Conservation (phyloP, 768 basidiomycete species). For the Lentinula guzmanii region DNA sequence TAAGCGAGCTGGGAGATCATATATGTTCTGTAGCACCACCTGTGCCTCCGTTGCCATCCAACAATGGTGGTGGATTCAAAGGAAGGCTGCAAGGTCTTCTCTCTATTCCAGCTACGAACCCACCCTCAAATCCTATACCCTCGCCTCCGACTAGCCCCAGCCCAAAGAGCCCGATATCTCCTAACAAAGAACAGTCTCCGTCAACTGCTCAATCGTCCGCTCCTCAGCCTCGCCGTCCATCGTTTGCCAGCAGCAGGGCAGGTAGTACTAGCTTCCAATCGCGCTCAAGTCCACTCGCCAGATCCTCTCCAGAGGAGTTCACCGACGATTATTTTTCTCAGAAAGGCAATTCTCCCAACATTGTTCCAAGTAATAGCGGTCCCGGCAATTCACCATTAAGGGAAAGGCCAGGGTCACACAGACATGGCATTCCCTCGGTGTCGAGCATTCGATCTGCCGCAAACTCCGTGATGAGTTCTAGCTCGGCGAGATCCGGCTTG, state of each 20-base stretch:
- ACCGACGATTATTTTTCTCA: conserved; percentile 1
- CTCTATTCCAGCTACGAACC: background rate
- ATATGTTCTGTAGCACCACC: conserved; percentile 53
- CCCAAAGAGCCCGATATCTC: background rate
- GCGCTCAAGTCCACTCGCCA: conserved; percentile 31
- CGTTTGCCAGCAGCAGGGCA: conserved; percentile 22
- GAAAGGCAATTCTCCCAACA: conserved; percentile 8
- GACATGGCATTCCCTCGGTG: background rate
- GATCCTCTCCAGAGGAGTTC: conserved; percentile 10
- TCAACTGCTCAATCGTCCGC: conserved; percentile 11
- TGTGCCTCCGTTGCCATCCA: conserved; percentile 28
- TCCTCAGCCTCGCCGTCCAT: conserved; percentile 17
- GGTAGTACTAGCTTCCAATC: conserved; percentile 24
- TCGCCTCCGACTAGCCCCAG: background rate
- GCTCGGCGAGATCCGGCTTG: background rate
- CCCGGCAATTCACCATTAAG: conserved; percentile 9
- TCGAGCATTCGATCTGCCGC: background rate
- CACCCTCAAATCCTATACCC: background rate
- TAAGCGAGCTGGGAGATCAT: conserved; percentile 73
- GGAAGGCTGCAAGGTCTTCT: background rate
- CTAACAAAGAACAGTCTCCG: background rate
- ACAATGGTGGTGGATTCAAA: conserved; percentile 9
- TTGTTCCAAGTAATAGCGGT: conserved; percentile 3
- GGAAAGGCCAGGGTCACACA: background rate
- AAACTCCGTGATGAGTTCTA: background rate